Conservation (phyloP, 1,139 yeast genomes). For the Lipomyces yarrowii region DNA sequence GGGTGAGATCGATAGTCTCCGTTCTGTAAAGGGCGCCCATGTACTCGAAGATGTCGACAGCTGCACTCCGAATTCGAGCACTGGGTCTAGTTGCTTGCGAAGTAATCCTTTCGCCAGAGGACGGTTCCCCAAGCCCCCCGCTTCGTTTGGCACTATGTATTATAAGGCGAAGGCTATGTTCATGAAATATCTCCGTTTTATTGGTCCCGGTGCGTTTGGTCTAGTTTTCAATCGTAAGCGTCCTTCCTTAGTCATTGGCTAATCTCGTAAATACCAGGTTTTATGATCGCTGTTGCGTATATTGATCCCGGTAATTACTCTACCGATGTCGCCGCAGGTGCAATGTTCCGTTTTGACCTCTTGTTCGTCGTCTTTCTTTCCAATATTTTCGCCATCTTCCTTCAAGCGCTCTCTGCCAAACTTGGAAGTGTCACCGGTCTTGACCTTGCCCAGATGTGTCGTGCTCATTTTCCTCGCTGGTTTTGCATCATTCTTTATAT, state of each 20-base stretch:
- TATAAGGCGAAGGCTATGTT: slow-evolving; percentile 5
- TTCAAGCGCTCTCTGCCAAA: slow-evolving; percentile 82
- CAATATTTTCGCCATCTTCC: slow-evolving; percentile 81
- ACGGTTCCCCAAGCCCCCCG: not conserved
- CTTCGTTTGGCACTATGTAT: not conserved
- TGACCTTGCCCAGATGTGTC: slow-evolving; percentile 85
- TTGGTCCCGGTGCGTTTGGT: slow-evolving; percentile 23
- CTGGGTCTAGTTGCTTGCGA: not conserved
- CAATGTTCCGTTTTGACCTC: slow-evolving; percentile 79
- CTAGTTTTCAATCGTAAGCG: not conserved
- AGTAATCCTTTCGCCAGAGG: not conserved
- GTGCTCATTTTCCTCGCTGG: slow-evolving; percentile 66
- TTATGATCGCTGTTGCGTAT: slow-evolving; percentile 93
- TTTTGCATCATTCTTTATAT: slow-evolving; percentile 65
- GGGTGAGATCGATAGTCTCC: not conserved
- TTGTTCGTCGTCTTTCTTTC: slow-evolving; percentile 79
- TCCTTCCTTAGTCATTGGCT: not conserved
- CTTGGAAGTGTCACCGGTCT: slow-evolving; percentile 90
- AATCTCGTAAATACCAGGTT: slow-evolving; percentile 49
- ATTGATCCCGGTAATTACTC: slow-evolving; percentile 98
- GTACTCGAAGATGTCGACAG: not conserved
- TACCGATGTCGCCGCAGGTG: slow-evolving; percentile 92
- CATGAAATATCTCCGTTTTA: slow-evolving; percentile 17
- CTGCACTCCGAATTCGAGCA: not conserved
- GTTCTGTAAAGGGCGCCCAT: not conserved